These are phyloP conservation scores for Ophiostoma ulmi DNA, from an alignment of 2,329 filamentous ascomycete species.

Conservation along the genomic window DNA sequence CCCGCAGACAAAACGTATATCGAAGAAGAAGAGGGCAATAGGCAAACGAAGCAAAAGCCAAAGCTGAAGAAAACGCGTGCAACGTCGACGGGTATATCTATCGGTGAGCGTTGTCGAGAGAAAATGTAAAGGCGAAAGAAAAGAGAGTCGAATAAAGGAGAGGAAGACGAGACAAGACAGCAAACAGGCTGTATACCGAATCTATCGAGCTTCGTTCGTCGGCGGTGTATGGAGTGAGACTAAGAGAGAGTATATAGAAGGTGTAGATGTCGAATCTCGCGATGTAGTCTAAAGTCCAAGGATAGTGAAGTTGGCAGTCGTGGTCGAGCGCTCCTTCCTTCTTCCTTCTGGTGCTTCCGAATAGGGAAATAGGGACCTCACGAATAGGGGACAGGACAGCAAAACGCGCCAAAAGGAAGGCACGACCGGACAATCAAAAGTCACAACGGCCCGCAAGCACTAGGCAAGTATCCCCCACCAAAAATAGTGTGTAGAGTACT, in stretches of 20 bases:
- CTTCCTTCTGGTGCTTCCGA: background rate
- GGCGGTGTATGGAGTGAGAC: background rate
- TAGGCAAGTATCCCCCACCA: constrained; percentile 11
- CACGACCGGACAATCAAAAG: constrained; percentile 7
- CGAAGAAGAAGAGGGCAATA: constrained; percentile 18
- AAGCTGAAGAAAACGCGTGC: constrained; percentile 20
- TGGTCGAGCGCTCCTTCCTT: constrained; percentile 8
- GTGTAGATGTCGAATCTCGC: background rate
- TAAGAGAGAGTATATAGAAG: background rate
- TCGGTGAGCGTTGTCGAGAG: constrained; percentile 10
- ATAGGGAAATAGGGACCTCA: background rate
- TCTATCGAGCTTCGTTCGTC: constrained; percentile 8
- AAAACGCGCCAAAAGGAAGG: constrained; percentile 13
- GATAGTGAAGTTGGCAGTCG: background rate
- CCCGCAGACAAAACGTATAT: background rate
- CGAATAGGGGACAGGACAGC: constrained; percentile 12
- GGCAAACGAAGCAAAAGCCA: constrained; percentile 13
- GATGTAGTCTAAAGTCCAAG: background rate
- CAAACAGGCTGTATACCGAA: background rate
- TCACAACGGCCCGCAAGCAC: constrained; percentile 11
- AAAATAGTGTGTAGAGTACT: background rate
- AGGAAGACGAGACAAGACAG: background rate
- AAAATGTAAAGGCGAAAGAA: background rate
- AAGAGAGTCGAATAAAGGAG: background rate
- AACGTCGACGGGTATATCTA: constrained; percentile 16